Base-by-base conservation (phyloP, 169 alveolate species). In the Cystoisospora suis region DNA sequence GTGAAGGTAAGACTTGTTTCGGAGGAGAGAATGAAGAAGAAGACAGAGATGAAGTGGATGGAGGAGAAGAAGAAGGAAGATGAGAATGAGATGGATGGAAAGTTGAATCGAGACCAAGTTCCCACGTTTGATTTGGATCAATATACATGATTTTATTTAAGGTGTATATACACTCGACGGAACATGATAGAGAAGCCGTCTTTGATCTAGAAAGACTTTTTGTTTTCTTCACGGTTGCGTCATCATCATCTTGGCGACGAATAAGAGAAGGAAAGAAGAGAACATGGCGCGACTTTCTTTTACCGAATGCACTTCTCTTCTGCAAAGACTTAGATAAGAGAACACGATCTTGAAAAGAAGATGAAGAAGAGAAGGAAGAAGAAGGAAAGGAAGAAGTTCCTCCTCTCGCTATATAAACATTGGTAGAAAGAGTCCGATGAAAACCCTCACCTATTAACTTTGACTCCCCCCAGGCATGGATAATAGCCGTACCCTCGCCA, bases 61-160 rank as follows among this genome's bases (percentile, higher is more conserved):
- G 20, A 6, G 53, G 42, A 46, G 42, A 32, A 15, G 23, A 47
- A 36, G 15, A 27, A 36, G 46, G 4, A 2, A 38, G 12, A 4
- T 29, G 6, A 38, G 83, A 7, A 1, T 12, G 56, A 0, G 56
- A 72, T 3, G 38, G 38, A 4, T 72, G 58, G 58, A 6, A 7
- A 3, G 1, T 38, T 34, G 83, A 3, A 6, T 36, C 56, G 56
- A 72, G 38, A 12, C 83, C 83, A 20, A 72, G 56, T 17, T 72
- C 83, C 83, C 83, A 72, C 27, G 83, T 72, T 20, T 72, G 83
- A 36, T 72, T 53, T 32, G 83, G 83, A 36, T 72, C 83, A 20
- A 72, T 53, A 32, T 36, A 72, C 27, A 36, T 53, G 23, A 72
- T 38, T 12, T 72, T 72, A 6, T 38, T 34, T 38, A 72, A 17